phyloP scores from a whole-genome alignment of 768 basidiomycete genomes.

The Wakefieldia striispora region DNA sequence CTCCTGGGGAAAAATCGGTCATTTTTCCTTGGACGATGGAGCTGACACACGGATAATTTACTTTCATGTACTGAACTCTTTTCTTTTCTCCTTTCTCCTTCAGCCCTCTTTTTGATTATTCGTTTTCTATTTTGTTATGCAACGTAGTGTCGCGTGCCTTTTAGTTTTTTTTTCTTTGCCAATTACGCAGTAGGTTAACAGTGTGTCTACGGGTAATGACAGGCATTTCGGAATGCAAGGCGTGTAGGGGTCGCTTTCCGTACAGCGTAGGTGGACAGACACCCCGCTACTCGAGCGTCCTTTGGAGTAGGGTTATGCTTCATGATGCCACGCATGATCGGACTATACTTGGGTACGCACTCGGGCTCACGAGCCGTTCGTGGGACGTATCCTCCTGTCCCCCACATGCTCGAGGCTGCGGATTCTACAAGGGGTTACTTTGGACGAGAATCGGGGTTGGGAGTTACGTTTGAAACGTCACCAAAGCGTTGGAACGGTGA shows the following conservation, averaged over 20 bases:
- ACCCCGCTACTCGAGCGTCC: too few species aligned
- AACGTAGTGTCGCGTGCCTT: constrained; percentile 14
- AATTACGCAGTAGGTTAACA: constrained; percentile 4
- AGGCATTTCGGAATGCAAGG: constrained; percentile 4
- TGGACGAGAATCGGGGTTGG: not conserved
- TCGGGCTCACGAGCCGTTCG: too few species aligned
- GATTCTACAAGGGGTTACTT: too few species aligned
- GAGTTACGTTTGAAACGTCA: not conserved
- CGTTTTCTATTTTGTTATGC: constrained; percentile 34
- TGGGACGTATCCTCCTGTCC: too few species aligned
- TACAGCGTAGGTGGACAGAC: not conserved
- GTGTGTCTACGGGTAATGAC: constrained; percentile 6
- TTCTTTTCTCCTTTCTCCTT: not conserved
- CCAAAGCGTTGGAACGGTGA: not conserved
- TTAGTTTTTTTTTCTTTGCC: constrained; percentile 20
- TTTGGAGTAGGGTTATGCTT: too few species aligned
- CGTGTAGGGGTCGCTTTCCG: not conserved
- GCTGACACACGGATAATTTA: constrained; percentile 27
- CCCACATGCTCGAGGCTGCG: not conserved
- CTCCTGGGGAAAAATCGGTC: constrained; percentile 3
- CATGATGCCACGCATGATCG: too few species aligned
- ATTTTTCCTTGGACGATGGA: constrained; percentile 19
- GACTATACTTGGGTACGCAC: too few species aligned
- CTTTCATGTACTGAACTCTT: constrained; percentile 23
- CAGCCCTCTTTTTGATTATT: constrained; percentile 22